Percentiles rank a stretch among this genome's conserved stretches.
These are phyloP conservation scores for Stachybotrys elegans DNA, from an alignment of 2,329 filamentous ascomycete genomes.

Conservation along the genomic window DNA sequence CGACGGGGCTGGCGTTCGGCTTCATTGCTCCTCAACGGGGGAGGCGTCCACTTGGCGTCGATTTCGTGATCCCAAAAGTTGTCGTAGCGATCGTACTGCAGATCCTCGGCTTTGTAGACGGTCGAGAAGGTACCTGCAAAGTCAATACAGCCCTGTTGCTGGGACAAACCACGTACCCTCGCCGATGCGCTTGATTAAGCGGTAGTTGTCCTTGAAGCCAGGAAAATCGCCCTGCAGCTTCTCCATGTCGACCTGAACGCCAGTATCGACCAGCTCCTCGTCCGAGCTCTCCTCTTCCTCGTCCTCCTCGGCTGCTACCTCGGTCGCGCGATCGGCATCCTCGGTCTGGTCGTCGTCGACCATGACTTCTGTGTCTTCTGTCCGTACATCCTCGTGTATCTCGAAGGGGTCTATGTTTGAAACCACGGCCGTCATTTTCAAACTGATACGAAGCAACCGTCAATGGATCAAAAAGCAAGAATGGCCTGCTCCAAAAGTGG, in stretches of 20 bases:
- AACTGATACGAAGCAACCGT: no score
- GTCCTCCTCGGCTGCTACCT: slow-evolving; percentile 30
- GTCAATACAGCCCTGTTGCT: neutral
- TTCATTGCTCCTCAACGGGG: slow-evolving; percentile 50
- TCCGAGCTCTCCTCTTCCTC: slow-evolving; percentile 37
- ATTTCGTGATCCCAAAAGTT: slow-evolving; percentile 82
- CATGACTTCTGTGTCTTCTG: slow-evolving; percentile 47
- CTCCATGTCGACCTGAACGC: slow-evolving; percentile 79
- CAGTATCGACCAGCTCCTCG: slow-evolving; percentile 60
- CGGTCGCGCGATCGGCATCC: slow-evolving; percentile 17
- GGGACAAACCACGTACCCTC: slow-evolving; percentile 61
- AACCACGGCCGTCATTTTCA: no score
- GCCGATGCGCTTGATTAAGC: slow-evolving; percentile 92
- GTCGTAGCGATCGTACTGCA: slow-evolving; percentile 75
- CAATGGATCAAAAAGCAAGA: no score
- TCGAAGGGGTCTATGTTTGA: slow-evolving; percentile 38
- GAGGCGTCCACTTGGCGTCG: slow-evolving; percentile 64
- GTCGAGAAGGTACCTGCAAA: slow-evolving; percentile 87
- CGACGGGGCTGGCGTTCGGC: slow-evolving; percentile 23
- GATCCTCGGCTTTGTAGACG: slow-evolving; percentile 96
- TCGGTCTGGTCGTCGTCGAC: slow-evolving; percentile 30
- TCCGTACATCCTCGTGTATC: slow-evolving; percentile 46
- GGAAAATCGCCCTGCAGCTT: slow-evolving; percentile 78
- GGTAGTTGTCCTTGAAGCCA: slow-evolving; percentile 77
- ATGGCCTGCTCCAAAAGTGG: no score